phyloP scores from a whole-genome alignment of 2,329 filamentous ascomycete species.

The Diatrype stigma region DNA sequence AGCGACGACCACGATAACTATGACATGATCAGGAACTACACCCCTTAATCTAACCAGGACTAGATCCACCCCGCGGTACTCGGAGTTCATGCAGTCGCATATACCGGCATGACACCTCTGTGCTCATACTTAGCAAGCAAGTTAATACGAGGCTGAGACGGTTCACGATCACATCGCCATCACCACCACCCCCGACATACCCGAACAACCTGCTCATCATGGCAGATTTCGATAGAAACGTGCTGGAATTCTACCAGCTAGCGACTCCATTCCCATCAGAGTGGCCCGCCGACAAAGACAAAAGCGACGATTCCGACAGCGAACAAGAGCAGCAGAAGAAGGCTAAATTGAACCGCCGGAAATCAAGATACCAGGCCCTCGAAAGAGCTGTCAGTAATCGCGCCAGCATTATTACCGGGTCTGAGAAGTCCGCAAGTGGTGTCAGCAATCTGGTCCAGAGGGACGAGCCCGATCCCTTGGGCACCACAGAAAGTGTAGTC shows the following conservation, averaged over 20 bases:
- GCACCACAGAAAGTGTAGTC: constrained; percentile 83
- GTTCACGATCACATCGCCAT: no score
- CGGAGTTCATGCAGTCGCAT: no score
- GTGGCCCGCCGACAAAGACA: constrained; percentile 76
- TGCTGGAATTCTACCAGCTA: constrained; percentile 89
- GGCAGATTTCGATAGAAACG: constrained; percentile 70
- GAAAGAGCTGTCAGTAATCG: constrained; percentile 69
- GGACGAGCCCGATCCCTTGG: constrained; percentile 89
- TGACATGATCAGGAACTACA: no score
- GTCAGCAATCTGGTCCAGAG: constrained; percentile 77
- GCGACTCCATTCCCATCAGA: constrained; percentile 71
- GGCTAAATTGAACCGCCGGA: constrained; percentile 54
- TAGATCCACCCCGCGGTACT: no score
- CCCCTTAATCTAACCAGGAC: no score
- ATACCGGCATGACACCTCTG: not conserved
- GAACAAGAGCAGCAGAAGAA: constrained; percentile 47
- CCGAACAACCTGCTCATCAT: constrained; percentile 29
- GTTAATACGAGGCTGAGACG: no score
- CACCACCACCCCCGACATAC: no score
- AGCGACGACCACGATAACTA: no score
- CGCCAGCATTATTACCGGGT: constrained; percentile 61
- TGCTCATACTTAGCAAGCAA: not conserved
- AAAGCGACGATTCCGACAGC: constrained; percentile 62
- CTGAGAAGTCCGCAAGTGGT: constrained; percentile 61
- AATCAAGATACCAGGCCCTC: constrained; percentile 80